Evolutionary conservation across 306 rosid species (phyloP).

Genomic region (Nissolia schottii): DNA sequence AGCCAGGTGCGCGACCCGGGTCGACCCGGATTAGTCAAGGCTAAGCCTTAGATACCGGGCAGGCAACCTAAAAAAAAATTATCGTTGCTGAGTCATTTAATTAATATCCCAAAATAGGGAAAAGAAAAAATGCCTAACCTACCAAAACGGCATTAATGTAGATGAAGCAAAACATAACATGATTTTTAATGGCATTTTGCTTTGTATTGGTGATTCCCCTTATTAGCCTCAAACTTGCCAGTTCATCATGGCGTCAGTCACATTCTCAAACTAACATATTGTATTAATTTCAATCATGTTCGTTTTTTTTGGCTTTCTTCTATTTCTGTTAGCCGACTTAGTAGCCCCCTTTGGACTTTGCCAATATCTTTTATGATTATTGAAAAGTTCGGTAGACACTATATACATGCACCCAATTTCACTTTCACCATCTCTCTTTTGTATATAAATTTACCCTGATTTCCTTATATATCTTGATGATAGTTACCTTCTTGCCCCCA

Average conservation of each 20-base stretch:
- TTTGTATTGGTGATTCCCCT: constrained; percentile 11
- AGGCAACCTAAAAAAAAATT: no score
- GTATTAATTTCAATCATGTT: constrained; percentile 31
- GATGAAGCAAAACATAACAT: neutral
- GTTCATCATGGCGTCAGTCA: constrained; percentile 30
- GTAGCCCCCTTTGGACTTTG: neutral
- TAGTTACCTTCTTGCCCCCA: neutral
- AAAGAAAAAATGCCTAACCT: neutral
- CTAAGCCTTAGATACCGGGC: no score
- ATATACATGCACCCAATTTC: neutral
- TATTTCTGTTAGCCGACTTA: neutral
- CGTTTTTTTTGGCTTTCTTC: constrained; percentile 21
- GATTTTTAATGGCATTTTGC: constrained; percentile 6
- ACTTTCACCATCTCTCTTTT: constrained; percentile 11
- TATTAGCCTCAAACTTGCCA: neutral
- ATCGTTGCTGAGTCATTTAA: neutral
- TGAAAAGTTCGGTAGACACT: constrained; percentile 18
- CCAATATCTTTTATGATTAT: constrained; percentile 19
- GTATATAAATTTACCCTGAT: neutral
- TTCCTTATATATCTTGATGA: neutral
- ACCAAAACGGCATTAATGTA: constrained; percentile 38
- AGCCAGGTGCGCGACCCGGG: no score
- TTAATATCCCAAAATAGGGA: neutral
- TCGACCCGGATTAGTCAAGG: no score
- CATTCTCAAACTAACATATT: constrained; percentile 29